Conservation (phyloP, 1,284 basidiomycete species). For the Sanguinoderma infundibulare region DNA sequence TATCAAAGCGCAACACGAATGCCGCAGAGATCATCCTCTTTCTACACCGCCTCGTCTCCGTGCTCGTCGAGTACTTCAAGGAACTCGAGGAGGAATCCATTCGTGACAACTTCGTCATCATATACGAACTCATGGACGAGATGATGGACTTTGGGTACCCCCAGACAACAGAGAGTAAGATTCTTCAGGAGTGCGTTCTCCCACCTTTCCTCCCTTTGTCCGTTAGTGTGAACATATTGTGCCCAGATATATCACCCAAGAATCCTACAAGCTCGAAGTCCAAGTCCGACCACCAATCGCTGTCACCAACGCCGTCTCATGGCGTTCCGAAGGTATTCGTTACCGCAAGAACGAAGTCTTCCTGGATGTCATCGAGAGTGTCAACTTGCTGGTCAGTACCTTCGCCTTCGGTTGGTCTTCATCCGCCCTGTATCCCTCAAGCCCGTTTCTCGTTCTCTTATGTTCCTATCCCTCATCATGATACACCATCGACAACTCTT, state of each 20-base stretch:
- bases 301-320: slow-evolving; percentile 98
- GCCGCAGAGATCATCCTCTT: slow-evolving; percentile 97
- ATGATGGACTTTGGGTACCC: slow-evolving; percentile 99
- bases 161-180: slow-evolving; percentile 99
- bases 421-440: neutral
- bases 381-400: slow-evolving; percentile 83
- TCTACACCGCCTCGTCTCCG: slow-evolving; percentile 89
- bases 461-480: neutral
- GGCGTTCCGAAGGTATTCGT: slow-evolving; percentile 97
- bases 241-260: slow-evolving; percentile 95
- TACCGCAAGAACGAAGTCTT: slow-evolving; percentile 99
- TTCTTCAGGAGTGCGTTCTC: slow-evolving; percentile 86
- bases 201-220: neutral
- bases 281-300: slow-evolving; percentile 96
- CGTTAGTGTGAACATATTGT: neutral
- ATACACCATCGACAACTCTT: neutral
- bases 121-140: slow-evolving; percentile 97
- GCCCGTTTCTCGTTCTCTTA: neutral
- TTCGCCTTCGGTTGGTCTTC: slow-evolving; percentile 32
- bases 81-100: slow-evolving; percentile 99
- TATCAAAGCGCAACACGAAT: slow-evolving; percentile 96
- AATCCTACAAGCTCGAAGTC: slow-evolving; percentile 98
- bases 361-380: slow-evolving; percentile 97
- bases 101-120: slow-evolving; percentile 98
- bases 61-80: slow-evolving; percentile 98